Percentiles rank a stretch among this genome's conserved stretches.
These are phyloP conservation scores for Mycena galopus DNA, from an alignment of 768 basidiomycete species.

Conservation along the genomic window DNA sequence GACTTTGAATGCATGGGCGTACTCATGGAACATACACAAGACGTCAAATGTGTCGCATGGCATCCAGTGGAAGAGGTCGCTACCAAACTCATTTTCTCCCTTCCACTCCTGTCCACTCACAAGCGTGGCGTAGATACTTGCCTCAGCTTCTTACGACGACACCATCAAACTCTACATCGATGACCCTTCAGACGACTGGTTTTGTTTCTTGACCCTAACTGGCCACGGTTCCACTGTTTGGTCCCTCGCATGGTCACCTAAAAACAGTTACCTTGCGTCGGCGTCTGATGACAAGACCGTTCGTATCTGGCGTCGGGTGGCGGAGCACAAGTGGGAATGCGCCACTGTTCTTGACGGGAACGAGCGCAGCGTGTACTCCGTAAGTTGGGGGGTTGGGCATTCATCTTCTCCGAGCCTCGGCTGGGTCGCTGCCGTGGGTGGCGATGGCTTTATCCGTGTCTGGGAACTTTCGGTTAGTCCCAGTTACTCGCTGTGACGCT, in stretches of 20 bases:
- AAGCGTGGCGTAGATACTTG: constrained; percentile 78
- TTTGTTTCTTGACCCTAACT: constrained; percentile 82
- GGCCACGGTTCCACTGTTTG: constrained; percentile 94
- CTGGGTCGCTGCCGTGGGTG: constrained; percentile 87
- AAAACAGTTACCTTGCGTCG: constrained; percentile 85
- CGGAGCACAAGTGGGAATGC: constrained; percentile 73
- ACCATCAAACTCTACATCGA: constrained; percentile 94
- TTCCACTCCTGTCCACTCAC: constrained; percentile 24
- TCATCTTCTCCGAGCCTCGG: constrained; percentile 61
- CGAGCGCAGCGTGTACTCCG: constrained; percentile 82
- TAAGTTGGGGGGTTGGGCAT: constrained; percentile 74
- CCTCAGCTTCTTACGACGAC: constrained; percentile 97
- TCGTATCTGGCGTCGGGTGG: constrained; percentile 84
- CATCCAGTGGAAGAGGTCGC: constrained; percentile 93
- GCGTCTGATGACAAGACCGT: constrained; percentile 89
- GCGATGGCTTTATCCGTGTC: constrained; percentile 87
- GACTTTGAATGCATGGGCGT: constrained; percentile 97
- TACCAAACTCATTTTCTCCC: constrained; percentile 31
- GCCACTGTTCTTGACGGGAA: constrained; percentile 73
- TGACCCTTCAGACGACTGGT: constrained; percentile 96
- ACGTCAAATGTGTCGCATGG: constrained; percentile 96
- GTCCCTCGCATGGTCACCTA: constrained; percentile 86
- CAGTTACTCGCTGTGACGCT: constrained; percentile 11
- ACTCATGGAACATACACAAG: constrained; percentile 96
- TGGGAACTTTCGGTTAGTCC: constrained; percentile 78